Evolutionary conservation across 331 rosid genomes (phyloP), one percentile per base, ranked within the genome.

Genomic region (Malus hybrid): DNA sequence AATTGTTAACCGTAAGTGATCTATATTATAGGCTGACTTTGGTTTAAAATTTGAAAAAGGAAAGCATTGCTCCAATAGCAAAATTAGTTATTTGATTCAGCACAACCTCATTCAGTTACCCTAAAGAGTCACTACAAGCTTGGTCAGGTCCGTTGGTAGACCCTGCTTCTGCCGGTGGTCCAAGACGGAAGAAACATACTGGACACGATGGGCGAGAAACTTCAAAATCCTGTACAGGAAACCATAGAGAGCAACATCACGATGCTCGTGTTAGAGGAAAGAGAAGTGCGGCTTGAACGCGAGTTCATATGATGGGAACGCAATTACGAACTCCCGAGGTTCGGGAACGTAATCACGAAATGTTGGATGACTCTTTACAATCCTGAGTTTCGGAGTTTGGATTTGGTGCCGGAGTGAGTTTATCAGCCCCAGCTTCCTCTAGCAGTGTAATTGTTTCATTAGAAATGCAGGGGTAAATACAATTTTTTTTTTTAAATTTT

Each of bases 61-160:
- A 34, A 34, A 34, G 9, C 39, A 34, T 6, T 34, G 39, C 14
- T 52, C 12, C 14, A 63, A 64, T 46, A 14, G 61, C 29, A 28
- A 28, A 28, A 28, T 28, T 28, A 28, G 29, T 28, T 28, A 28
- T 28, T 28, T 28, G 29, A 28, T 92, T 85, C 76, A 84, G 89
- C 48, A 85, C 97, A 77, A 87, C 87, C 70, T 79, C 89, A 22
- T 90, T 87, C 70, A 76, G 84, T 60, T 84, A 85, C 80, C 82
- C 88, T 57, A 92, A 92, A 78, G 97, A 91, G 57, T 86, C 89
- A 12, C 67, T 82, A 55, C 97, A 92, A 83, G 89, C 97, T 20
- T 89, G 96, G 97, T 95, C 99, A 16, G 99, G 99, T 75, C 99
- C 99, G 50, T 79, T 94, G 62, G 89, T 86, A 62, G 88, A 88